phyloP scores from a whole-genome alignment of 2,329 filamentous ascomycete genomes.

The Epichloe sylvatica region DNA sequence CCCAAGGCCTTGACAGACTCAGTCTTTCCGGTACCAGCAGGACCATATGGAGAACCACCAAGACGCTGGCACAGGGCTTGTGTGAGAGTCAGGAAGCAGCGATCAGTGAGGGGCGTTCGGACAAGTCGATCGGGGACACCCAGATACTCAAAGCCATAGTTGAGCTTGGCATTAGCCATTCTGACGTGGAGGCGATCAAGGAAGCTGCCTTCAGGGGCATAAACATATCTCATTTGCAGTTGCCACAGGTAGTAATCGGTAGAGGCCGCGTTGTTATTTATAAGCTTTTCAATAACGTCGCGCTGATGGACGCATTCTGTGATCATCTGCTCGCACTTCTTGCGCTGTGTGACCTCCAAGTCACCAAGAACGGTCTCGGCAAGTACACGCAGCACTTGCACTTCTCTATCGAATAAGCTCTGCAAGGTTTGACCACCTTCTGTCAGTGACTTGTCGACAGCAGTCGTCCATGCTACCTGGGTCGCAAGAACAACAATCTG shows the following conservation, averaged over 20 bases:
- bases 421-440: constrained; percentile 57
- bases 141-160: constrained; percentile 96
- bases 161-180: constrained; percentile 92
- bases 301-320: constrained; percentile 98
- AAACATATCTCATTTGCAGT: constrained; percentile 93
- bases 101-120: constrained; percentile 88
- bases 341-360: constrained; percentile 70
- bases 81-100: constrained; percentile 94
- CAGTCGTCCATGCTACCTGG: constrained; percentile 84
- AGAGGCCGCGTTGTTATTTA: constrained; percentile 58
- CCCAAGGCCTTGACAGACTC: constrained; percentile 97
- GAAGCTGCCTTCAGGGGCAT: constrained; percentile 66
- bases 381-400: constrained; percentile 71
- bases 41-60: constrained; percentile 92
- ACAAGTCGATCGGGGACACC: constrained; percentile 94
- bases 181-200: constrained; percentile 74
- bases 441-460: constrained; percentile 64
- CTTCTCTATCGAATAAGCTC: constrained; percentile 64
- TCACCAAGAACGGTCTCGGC: constrained; percentile 84
- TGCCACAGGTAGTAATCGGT: constrained; percentile 84
- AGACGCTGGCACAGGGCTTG: constrained; percentile 90
- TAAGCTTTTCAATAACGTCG: constrained; percentile 78
- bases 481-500: constrained; percentile 92
- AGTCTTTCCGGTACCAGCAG: constrained; percentile 95
- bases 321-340: constrained; percentile 97